Evolutionary conservation across 352 stramenopile genomes (phyloP), one percentile per base, ranked within the genome.

Genomic region (Globisporangium echinulatum): DNA sequence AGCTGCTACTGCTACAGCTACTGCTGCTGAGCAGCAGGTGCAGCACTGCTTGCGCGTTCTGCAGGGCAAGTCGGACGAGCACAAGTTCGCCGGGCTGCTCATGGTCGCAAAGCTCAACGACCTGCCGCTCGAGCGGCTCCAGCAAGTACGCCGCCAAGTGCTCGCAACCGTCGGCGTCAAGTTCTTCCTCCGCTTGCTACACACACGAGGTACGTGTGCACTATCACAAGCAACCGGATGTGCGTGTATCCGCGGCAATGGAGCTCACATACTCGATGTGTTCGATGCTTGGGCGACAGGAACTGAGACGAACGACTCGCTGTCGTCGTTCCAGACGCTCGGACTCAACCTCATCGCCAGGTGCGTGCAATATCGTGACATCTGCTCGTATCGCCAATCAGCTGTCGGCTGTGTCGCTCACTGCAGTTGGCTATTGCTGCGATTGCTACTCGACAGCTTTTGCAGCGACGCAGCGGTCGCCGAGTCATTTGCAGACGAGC

Each of bases 81-180:
- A 95, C 77, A 93, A 93, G 64, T 92, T 95, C 56, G 85, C 85
- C 1, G 85, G 85, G 1, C 62, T 95, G 70, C 73, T 93, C 43
- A 95, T 95, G 85, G 64, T 92, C 73, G 89, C 85, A 25, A 95
- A 93, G 64, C 78, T 93, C 46, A 61, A 61, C 19, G 62, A 79
- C 7, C 59, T 92, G 19, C 61, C 75, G 17, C 54, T 54, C 47
- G 66, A 74, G 40, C 76, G 64, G 19, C 64, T 87, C 51, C 74
- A 78, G 61, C 61, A 74, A 43, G 61, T 93, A 66, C 75, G 82
- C 0, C 63, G 58, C 25, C 72, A 86, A 49, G 82, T 93, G 49
- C 68, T 93, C 10, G 66, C 73, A 13, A 87, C 68, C 25, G 72
- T 92, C 54, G 83, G 85, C 48, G 62, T 69, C 48, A 72, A 54